Evolutionary conservation across 2,329 filamentous ascomycete species (phyloP), one percentile per base, ranked within the genome.

Genomic region (Lizonia empirigonia): DNA sequence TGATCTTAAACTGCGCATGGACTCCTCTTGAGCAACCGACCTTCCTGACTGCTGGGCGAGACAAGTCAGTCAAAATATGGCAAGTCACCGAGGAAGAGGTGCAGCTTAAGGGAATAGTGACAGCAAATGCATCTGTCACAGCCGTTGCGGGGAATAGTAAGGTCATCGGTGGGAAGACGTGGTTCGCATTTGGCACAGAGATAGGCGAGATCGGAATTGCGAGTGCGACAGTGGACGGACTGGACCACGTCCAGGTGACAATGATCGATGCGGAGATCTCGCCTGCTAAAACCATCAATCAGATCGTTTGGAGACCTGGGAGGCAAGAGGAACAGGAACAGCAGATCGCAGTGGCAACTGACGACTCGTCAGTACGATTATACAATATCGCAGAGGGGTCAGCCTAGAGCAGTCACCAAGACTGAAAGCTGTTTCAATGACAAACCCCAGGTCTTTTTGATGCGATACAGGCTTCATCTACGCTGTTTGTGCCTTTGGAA

Each of bases 1-100:
- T 99, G 91, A 92, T 99, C 36, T 80, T 97, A 12, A 91, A 91
- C 68, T 89, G 86, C 1, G 85, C 89, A 2, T 99, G 94, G 93
- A 86, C 88, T 1, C 40, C 60, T 0, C 59, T 65, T 2, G 66
- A 67, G 7, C 67, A 70, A 7, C 62, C 73, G 5, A 72, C 81
- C 22, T 99, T 99, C 73, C 88, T 89, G 10, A 99, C 94, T 0
- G 93, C 92, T 1, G 91, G 92, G 3, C 82, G 94, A 63, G 94
- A 99, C 73, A 97, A 95, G 76, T 82, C 81, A 20, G 86, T 96
- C 41, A 85, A 83, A 59, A 68, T 86, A 27, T 87, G 84, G 84
- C 68, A 68, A 34, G 48, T 78, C 4, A 22, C 30, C 0, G 64
- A 63, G 0, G 32, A 42, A 5, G 64, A 59, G 2, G 63, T 63